phyloP scores from a whole-genome alignment of 2,329 filamentous ascomycete species.

The Ascochyta viciae-villosae region DNA sequence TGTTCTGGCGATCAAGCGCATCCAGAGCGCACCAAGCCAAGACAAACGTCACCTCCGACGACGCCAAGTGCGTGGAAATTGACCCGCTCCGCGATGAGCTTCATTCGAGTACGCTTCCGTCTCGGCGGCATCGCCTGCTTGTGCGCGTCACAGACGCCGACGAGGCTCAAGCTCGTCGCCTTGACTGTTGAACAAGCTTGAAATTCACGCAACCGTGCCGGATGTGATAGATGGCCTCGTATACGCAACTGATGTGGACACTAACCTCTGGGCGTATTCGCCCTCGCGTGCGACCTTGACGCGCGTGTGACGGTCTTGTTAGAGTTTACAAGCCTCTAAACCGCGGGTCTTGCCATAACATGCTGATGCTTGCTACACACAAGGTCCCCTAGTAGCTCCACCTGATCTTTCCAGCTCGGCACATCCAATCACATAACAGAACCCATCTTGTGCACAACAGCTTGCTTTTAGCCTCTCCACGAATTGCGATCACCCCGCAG shows the following conservation, averaged over 20 bases:
- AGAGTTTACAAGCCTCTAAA: not conserved
- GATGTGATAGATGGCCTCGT: not conserved
- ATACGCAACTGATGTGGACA: too few relatives aligned
- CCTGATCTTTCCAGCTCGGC: conserved; percentile 12
- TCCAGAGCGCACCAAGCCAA: conserved; percentile 3
- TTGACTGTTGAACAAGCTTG: not conserved
- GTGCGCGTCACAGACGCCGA: conserved; percentile 5
- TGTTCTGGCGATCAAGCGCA: conserved; percentile 12
- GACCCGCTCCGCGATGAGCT: conserved; percentile 9
- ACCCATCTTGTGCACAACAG: not conserved
- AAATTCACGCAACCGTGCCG: conserved; percentile 1
- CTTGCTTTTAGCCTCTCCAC: conserved; percentile 3
- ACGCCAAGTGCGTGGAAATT: conserved; percentile 14
- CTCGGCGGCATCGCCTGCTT: conserved; percentile 8
- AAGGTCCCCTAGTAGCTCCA: conserved; percentile 15
- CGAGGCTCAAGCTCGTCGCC: conserved; percentile 3
- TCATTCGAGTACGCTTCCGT: conserved; percentile 8
- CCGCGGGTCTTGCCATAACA: conserved; percentile 5
- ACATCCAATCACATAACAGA: not conserved
- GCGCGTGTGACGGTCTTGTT: conserved; percentile 2
- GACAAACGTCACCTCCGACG: conserved; percentile 5
- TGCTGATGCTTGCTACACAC: conserved; percentile 23
- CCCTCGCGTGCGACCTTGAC: not conserved
- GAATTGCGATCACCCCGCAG: conserved; percentile 3
- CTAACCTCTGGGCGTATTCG: not conserved